These are phyloP conservation scores for Candida freyschussii DNA, from an alignment of 1,139 yeast species.

Conservation along the genomic window DNA sequence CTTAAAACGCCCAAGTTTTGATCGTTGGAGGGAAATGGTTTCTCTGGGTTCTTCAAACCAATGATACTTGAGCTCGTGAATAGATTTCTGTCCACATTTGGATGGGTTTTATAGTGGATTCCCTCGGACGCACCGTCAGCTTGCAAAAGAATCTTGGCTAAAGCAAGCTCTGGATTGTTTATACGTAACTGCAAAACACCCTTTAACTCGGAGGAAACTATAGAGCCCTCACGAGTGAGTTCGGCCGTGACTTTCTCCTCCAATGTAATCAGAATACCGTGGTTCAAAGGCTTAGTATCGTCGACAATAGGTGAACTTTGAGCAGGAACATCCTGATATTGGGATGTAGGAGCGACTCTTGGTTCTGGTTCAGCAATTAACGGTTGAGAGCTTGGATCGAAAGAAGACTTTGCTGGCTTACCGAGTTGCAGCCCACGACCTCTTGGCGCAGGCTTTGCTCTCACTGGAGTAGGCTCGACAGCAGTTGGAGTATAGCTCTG, in stretches of 20 bases:
- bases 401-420: conserved; percentile 38
- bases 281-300: conserved; percentile 37
- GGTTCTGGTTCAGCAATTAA: conserved; percentile 33
- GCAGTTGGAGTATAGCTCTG: conserved; percentile 29
- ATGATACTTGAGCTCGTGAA: conserved; percentile 57
- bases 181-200: conserved; percentile 90
- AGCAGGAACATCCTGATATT: conserved; percentile 23
- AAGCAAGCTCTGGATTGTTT: conserved; percentile 64
- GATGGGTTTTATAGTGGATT: conserved; percentile 87
- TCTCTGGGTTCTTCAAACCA: conserved; percentile 69
- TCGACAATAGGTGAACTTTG: conserved; percentile 23
- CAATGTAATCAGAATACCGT: conserved; percentile 74
- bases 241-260: conserved; percentile 77
- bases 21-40: conserved; percentile 88
- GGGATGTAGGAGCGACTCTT: conserved; percentile 17
- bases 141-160: conserved; percentile 56
- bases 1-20: conserved; percentile 86
- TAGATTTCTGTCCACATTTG: conserved; percentile 79
- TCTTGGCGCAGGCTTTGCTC: conserved; percentile 40
- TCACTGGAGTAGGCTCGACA: conserved; percentile 33
- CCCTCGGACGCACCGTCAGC: conserved; percentile 43
- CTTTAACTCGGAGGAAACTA: conserved; percentile 71
- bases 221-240: conserved; percentile 79
- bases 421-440: conserved; percentile 84
- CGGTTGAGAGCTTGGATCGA: conserved; percentile 36